phyloP scores from a whole-genome alignment of 768 basidiomycete genomes.

The Leccinum pellstonianum region DNA sequence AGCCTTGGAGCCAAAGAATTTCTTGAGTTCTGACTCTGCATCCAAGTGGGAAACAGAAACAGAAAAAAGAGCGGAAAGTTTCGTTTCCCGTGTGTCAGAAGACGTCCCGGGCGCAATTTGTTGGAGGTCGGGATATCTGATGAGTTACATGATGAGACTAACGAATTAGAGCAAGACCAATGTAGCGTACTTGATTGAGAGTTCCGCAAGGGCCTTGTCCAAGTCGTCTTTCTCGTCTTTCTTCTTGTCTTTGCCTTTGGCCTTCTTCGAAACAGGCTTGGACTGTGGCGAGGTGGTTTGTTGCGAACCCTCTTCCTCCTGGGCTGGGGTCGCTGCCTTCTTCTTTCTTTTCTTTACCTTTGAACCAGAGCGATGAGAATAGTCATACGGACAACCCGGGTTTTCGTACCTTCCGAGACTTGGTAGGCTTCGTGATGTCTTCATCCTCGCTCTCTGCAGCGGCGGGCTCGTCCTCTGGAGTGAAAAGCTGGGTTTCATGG shows the following conservation, averaged over 20 bases:
- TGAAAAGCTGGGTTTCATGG: slow-evolving; percentile 40
- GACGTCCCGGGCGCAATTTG: slow-evolving; percentile 29
- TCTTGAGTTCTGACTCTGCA: slow-evolving; percentile 84
- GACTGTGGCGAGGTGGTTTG: slow-evolving; percentile 15
- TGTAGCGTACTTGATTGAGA: slow-evolving; percentile 65
- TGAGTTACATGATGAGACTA: slow-evolving; percentile 1
- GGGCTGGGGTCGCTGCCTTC: slow-evolving; percentile 14
- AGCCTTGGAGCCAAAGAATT: slow-evolving; percentile 92
- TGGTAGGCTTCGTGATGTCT: slow-evolving; percentile 15
- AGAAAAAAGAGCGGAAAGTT: slow-evolving; percentile 58
- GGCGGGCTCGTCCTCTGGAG: slow-evolving; percentile 29
- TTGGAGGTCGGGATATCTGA: slow-evolving; percentile 55
- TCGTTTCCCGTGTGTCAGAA: slow-evolving; percentile 29
- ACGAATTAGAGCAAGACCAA: background rate
- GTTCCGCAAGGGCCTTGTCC: slow-evolving; percentile 79
- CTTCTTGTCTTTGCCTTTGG: slow-evolving; percentile 59
- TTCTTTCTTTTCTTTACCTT: slow-evolving; percentile 45
- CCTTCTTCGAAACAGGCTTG: slow-evolving; percentile 58
- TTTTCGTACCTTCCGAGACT: slow-evolving; percentile 26
- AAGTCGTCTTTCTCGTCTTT: slow-evolving; percentile 74
- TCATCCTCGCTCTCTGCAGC: slow-evolving; percentile 24
- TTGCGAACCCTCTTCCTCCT: slow-evolving; percentile 7
- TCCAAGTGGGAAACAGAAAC: slow-evolving; percentile 85
- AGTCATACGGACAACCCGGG: background rate
- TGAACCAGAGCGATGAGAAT: slow-evolving; percentile 4